Conservation (phyloP, 805 yeast species). For the Ogataea sp. region DNA sequence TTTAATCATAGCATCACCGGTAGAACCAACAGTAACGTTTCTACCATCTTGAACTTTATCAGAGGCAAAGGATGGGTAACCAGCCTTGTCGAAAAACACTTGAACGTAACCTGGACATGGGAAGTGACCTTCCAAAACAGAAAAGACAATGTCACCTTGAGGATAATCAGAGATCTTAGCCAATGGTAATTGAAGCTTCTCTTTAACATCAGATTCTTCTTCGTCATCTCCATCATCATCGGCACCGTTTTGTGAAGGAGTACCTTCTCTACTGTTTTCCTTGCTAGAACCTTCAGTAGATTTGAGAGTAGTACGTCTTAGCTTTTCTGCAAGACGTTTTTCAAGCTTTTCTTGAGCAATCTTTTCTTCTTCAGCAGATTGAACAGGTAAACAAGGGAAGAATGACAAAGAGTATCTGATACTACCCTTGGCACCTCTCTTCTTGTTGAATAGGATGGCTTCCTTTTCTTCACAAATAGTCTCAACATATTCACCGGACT, state of each 20-base stretch:
- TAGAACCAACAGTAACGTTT: conserved; percentile 26
- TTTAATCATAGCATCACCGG: conserved; percentile 69
- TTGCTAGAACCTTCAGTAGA: conserved; percentile 1
- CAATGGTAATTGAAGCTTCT: conserved; percentile 45
- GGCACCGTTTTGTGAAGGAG: conserved; percentile 1
- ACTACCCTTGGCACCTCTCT: conserved; percentile 78
- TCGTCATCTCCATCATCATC: conserved; percentile 29
- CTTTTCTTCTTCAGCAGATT: conserved; percentile 57
- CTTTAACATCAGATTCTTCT: conserved; percentile 28
- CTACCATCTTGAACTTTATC: conserved; percentile 40
- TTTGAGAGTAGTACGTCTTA: conserved; percentile 7
- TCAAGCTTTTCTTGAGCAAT: conserved; percentile 28
- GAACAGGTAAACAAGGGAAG: conserved; percentile 77
- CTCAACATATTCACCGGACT: conserved; percentile 52
- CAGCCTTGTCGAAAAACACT: conserved; percentile 67
- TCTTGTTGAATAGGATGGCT: conserved; percentile 54
- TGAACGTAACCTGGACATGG: conserved; percentile 61
- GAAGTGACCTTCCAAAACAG: conserved; percentile 52
- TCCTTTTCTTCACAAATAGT: conserved; percentile 48
- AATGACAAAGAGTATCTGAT: conserved; percentile 70
- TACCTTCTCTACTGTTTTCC: not conserved
- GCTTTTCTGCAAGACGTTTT: no score
- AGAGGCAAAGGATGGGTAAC: conserved; percentile 55
- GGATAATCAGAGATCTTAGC: conserved; percentile 49
- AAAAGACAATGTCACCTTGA: conserved; percentile 71